Percentiles rank a stretch among this genome's conserved stretches.
Evolutionary conservation across 208 protist species (phyloP).

Genomic region (Leishmania tropica): DNA sequence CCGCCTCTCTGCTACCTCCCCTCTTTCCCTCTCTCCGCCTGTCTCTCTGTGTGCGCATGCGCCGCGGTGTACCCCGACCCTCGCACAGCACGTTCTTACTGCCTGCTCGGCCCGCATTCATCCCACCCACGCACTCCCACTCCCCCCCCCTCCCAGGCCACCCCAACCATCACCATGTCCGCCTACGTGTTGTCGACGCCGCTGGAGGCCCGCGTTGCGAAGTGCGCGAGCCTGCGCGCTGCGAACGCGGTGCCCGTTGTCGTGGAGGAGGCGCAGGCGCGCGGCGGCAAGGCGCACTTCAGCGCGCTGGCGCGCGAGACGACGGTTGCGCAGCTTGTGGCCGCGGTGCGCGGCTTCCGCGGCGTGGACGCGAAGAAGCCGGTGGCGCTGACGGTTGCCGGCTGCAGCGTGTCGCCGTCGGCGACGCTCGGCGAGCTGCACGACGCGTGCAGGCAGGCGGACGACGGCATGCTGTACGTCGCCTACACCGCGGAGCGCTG

Average conservation of each 20-base stretch:
- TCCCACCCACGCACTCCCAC: too few species aligned
- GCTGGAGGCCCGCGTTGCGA: slow-evolving; percentile 23
- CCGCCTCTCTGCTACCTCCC: background rate
- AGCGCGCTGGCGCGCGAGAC: slow-evolving; percentile 29
- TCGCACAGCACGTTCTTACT: background rate
- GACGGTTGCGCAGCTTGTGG: slow-evolving; percentile 31
- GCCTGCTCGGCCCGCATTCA: background rate
- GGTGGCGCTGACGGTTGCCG: slow-evolving; percentile 31
- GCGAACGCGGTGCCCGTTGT: slow-evolving; percentile 18
- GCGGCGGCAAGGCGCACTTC: slow-evolving; percentile 36
- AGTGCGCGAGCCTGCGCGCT: slow-evolving; percentile 17
- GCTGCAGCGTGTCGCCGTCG: slow-evolving; percentile 23
- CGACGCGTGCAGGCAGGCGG: slow-evolving; percentile 30
- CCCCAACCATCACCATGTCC: slow-evolving; percentile 12
- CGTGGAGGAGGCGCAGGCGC: slow-evolving; percentile 20
- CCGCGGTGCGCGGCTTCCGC: slow-evolving; percentile 25
- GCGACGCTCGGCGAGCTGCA: slow-evolving; percentile 36
- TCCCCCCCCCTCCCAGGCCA: background rate
- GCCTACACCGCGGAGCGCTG: slow-evolving; percentile 26
- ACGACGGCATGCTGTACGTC: slow-evolving; percentile 48
- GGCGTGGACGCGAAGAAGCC: slow-evolving; percentile 19
- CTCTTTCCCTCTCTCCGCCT: background rate
- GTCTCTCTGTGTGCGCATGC: background rate
- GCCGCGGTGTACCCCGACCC: background rate
- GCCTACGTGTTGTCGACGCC: slow-evolving; percentile 24